Conservation (phyloP, 345 rosid genomes). For the Aethionema arabicum region DNA sequence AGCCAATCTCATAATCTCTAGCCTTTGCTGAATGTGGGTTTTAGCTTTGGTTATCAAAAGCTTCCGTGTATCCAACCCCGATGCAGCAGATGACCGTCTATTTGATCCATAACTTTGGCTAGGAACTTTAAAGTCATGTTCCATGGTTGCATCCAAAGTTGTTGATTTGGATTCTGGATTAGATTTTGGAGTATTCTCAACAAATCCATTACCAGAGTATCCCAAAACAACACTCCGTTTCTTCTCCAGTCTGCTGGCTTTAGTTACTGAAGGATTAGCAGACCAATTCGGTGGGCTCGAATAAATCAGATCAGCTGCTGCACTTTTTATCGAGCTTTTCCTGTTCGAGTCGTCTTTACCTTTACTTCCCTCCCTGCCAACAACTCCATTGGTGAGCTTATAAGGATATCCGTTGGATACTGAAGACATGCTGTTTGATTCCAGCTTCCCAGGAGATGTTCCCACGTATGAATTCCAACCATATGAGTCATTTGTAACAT, state of each 20-base stretch:
- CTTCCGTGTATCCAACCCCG: constrained; percentile 80
- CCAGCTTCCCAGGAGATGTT: constrained; percentile 48
- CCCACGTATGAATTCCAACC: constrained; percentile 63
- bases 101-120: constrained; percentile 46
- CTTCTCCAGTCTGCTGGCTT: constrained; percentile 53
- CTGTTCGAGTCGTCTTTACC: constrained; percentile 49
- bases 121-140: constrained; percentile 50
- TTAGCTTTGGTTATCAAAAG: constrained; percentile 72
- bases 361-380: constrained; percentile 43
- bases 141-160: constrained; percentile 41
- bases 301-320: constrained; percentile 29
- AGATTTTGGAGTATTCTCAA: constrained; percentile 47
- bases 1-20: constrained; percentile 53
- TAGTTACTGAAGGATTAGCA: constrained; percentile 42
- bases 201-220: constrained; percentile 52
- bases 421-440: constrained; percentile 50
- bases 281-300: constrained; percentile 35
- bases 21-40: constrained; percentile 50
- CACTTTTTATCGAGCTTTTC: constrained; percentile 43
- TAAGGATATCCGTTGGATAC: constrained; percentile 48
- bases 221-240: constrained; percentile 55
- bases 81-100: constrained; percentile 55
- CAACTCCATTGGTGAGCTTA: constrained; percentile 56
- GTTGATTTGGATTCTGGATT: constrained; percentile 43
- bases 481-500: constrained; percentile 57